phyloP scores from a whole-genome alignment of 495 filamentous ascomycete genomes.

The Lentithecium fluviatile region DNA sequence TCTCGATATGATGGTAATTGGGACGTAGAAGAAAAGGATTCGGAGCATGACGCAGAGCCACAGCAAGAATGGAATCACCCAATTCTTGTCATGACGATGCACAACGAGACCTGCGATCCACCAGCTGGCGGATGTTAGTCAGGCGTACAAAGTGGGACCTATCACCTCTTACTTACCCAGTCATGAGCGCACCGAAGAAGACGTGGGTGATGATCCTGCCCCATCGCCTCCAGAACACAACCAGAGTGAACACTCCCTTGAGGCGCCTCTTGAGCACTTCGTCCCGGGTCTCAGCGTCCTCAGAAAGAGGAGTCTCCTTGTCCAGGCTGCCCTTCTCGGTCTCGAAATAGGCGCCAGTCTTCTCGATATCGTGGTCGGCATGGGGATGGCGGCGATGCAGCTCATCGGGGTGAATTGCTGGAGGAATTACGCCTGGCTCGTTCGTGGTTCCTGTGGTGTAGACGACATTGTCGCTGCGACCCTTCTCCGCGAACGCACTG shows the following conservation, averaged over 20 bases:
- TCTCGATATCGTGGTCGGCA: conserved; percentile 32
- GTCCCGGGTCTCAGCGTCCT: conserved; percentile 29
- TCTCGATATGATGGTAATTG: conserved; percentile 60
- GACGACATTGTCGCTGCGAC: conserved; percentile 48
- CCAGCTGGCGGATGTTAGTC: conserved; percentile 59
- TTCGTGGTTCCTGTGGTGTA: conserved; percentile 49
- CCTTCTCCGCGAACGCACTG: conserved; percentile 46
- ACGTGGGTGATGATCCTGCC: conserved; percentile 51
- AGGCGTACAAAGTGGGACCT: neutral
- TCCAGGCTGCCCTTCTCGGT: conserved; percentile 46
- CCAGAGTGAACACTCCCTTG: too few relatives aligned
- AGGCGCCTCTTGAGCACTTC: conserved; percentile 38
- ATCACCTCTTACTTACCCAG: conserved; percentile 51
- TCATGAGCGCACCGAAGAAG: conserved; percentile 57
- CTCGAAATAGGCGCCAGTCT: conserved; percentile 32
- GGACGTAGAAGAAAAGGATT: conserved; percentile 70
- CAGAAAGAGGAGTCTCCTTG: conserved; percentile 16
- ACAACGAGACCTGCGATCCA: conserved; percentile 80
- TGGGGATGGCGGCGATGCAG: conserved; percentile 42
- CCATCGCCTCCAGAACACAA: conserved; percentile 2
- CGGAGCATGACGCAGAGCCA: conserved; percentile 74
- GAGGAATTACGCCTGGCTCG: conserved; percentile 50
- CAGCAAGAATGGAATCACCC: conserved; percentile 81
- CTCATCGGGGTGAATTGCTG: conserved; percentile 46
- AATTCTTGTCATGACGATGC: conserved; percentile 70